phyloP scores from a whole-genome alignment of 805 yeast species.

The Nakazawaea anatomiae region DNA sequence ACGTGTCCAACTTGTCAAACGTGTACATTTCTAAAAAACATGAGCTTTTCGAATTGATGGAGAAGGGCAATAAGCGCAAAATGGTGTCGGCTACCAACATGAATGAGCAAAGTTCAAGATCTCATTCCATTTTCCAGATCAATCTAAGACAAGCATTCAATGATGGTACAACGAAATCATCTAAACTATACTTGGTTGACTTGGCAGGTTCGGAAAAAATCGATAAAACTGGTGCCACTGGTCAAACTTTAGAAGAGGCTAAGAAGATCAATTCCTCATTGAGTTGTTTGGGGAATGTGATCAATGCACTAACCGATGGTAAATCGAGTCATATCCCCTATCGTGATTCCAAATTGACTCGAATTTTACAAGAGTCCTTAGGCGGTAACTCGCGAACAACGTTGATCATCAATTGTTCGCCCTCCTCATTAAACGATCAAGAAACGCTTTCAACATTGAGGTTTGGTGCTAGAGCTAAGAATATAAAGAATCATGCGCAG shows the following conservation, averaged over 20 bases:
- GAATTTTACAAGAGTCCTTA: constrained; percentile 71
- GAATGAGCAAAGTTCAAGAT: constrained; percentile 71
- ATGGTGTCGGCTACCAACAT: constrained; percentile 58
- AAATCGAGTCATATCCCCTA: constrained; percentile 64
- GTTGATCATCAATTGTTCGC: constrained; percentile 69
- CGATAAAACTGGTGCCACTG: constrained; percentile 71
- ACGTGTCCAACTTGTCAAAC: constrained; percentile 65
- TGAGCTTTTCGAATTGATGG: constrained; percentile 54
- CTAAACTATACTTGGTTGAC: constrained; percentile 71
- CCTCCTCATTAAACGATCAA: constrained; percentile 44
- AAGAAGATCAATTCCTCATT: constrained; percentile 77
- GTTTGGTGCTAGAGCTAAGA: constrained; percentile 70
- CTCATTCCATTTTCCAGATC: constrained; percentile 75
- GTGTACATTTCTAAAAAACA: constrained; percentile 50
- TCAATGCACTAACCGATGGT: constrained; percentile 70
- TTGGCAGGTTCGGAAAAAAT: constrained; percentile 85
- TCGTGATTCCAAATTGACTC: constrained; percentile 71
- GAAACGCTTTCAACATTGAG: constrained; percentile 71
- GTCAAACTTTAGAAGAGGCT: constrained; percentile 74
- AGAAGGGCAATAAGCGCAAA: constrained; percentile 52
- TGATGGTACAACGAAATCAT: constrained; percentile 50
- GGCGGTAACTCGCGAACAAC: constrained; percentile 82
- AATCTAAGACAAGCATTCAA: constrained; percentile 56
- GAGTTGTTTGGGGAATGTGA: constrained; percentile 74
- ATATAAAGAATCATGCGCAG: constrained; percentile 58